Conservation (phyloP, 2,329 filamentous ascomycete genomes). For the Calonectria pseudoreteaudii region DNA sequence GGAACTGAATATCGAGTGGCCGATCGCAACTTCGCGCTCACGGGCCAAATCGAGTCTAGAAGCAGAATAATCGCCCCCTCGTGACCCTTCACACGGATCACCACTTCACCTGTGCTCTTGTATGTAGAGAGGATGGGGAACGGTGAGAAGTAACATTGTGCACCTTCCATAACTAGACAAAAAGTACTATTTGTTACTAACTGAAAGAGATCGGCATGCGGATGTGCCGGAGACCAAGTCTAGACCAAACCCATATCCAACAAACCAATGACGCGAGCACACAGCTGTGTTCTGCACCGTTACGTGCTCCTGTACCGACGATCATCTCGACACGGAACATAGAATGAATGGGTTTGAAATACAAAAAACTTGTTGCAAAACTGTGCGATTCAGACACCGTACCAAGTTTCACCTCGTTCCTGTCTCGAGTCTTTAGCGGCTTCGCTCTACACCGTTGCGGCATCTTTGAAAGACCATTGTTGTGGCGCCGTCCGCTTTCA, state of each 20-base stretch:
- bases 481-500: neutral
- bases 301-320: no score
- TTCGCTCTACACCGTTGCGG: neutral
- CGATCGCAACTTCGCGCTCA: neutral
- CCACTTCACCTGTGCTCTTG: neutral
- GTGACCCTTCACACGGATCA: neutral
- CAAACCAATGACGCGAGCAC: neutral
- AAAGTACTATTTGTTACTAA: neutral
- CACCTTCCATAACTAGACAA: neutral
- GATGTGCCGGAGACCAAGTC: neutral
- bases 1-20: neutral
- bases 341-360: neutral
- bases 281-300: neutral
- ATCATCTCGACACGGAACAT: neutral
- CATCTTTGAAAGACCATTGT: neutral
- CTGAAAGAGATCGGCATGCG: neutral
- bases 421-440: neutral
- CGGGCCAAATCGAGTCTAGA: neutral
- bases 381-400: neutral
- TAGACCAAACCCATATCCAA: neutral
- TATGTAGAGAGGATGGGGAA: neutral
- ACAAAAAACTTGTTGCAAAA: neutral
- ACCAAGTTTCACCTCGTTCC: neutral
- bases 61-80: neutral
- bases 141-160: neutral